Percentiles rank a stretch among this genome's conserved stretches.
These are phyloP conservation scores for Mortierella sp. DNA, from an alignment of 371 early-diverging fungal genomes.

Conservation along the genomic window DNA sequence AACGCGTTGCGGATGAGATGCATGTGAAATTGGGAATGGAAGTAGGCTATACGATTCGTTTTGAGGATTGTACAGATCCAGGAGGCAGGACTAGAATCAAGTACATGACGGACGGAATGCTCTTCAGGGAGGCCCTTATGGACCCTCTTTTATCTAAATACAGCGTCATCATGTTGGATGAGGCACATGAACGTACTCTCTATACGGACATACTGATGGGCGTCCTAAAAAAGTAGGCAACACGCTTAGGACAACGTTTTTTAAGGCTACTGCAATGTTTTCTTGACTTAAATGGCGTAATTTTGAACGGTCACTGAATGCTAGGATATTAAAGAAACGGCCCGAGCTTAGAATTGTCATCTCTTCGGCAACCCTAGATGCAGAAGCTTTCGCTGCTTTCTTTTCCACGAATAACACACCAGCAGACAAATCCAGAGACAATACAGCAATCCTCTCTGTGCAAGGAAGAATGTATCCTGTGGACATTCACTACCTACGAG, in stretches of 20 bases:
- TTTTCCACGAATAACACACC: constrained; percentile 64
- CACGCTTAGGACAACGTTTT: no score
- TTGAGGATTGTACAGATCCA: constrained; percentile 72
- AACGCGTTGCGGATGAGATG: constrained; percentile 84
- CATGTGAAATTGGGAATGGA: constrained; percentile 72
- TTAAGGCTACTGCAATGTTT: no score
- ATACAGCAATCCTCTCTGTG: constrained; percentile 78
- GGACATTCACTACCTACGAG: constrained; percentile 73
- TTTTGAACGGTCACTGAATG: background rate
- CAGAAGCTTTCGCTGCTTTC: constrained; percentile 73
- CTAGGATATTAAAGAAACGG: constrained; percentile 72
- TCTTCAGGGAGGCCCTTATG: constrained; percentile 81
- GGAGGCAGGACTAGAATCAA: constrained; percentile 74
- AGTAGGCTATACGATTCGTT: constrained; percentile 91
- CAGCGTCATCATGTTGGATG: constrained; percentile 89
- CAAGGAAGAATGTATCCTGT: constrained; percentile 89
- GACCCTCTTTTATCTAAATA: constrained; percentile 75
- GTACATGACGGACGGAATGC: constrained; percentile 95
- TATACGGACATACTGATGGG: constrained; percentile 96
- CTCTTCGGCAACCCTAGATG: constrained; percentile 87
- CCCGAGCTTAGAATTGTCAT: constrained; percentile 75
- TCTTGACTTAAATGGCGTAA: no score
- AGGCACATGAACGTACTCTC: constrained; percentile 95
- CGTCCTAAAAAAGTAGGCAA: constrained; percentile 76
- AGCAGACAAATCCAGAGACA: constrained; percentile 44